Evolutionary conservation across 306 rosid genomes (phyloP).

Genomic region (Pyrus communis): DNA sequence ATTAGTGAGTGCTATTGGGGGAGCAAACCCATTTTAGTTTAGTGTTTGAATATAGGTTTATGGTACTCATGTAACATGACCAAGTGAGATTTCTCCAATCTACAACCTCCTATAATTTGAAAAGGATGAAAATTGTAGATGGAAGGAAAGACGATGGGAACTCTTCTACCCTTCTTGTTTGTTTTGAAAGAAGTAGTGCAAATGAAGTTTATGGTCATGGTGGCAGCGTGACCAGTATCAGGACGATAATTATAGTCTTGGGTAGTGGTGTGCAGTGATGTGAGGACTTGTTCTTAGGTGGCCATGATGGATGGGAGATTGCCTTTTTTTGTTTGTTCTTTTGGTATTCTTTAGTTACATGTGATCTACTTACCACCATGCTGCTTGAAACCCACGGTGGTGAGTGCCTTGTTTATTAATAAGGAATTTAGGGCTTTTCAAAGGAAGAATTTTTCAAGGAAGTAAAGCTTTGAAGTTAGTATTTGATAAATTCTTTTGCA

Average conservation of each 20-base stretch:
- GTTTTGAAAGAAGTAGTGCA: neutral
- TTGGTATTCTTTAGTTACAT: neutral
- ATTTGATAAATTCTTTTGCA: neutral
- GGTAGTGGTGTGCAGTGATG: neutral
- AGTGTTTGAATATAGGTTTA: neutral
- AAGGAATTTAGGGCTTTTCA: neutral
- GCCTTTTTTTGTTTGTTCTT: neutral
- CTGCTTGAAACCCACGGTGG: no score
- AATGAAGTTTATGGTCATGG: neutral
- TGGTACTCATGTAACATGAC: neutral
- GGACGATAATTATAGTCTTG: neutral
- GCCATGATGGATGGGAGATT: neutral
- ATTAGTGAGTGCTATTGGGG: neutral
- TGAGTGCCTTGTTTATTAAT: no score
- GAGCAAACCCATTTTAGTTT: neutral
- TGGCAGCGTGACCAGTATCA: neutral
- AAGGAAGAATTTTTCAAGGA: neutral
- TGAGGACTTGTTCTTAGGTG: neutral
- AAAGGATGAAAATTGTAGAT: neutral
- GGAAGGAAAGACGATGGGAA: neutral
- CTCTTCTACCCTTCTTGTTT: neutral
- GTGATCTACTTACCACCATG: neutral
- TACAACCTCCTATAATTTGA: neutral
- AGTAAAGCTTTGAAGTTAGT: neutral
- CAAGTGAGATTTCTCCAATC: neutral